phyloP scores from a whole-genome alignment of 2,329 filamentous ascomycete species.

The Fusarium nodosum region DNA sequence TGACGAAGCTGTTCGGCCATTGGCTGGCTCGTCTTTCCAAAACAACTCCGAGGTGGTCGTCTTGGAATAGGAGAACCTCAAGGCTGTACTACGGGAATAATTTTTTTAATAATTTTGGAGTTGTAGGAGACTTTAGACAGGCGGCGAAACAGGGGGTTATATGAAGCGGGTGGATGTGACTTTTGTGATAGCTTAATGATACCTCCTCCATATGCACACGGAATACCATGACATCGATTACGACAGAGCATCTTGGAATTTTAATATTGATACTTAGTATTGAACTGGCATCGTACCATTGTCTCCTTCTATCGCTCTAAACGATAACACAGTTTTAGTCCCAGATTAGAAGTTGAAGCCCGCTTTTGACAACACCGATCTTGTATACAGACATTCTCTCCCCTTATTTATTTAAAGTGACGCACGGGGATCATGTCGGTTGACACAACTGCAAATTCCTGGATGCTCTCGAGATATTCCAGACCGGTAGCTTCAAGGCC shows the following conservation, averaged over 20 bases:
- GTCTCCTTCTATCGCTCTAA: slow-evolving; percentile 22
- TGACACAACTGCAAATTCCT: slow-evolving; percentile 48
- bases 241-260: neutral
- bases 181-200: slow-evolving; percentile 52
- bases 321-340: slow-evolving; percentile 33
- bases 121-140: slow-evolving; percentile 30
- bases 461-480: slow-evolving; percentile 46
- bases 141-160: slow-evolving; percentile 42
- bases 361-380: slow-evolving; percentile 7
- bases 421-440: slow-evolving; percentile 49
- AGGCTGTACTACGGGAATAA: slow-evolving; percentile 19
- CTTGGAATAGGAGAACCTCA: slow-evolving; percentile 37
- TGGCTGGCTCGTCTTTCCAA: slow-evolving; percentile 29
- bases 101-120: slow-evolving; percentile 35
- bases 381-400: neutral
- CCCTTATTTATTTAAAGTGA: slow-evolving; percentile 16
- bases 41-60: slow-evolving; percentile 39
- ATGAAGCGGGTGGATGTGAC: slow-evolving; percentile 42
- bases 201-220: slow-evolving; percentile 51
- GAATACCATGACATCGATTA: slow-evolving; percentile 32
- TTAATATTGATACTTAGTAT: neutral
- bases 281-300: neutral
- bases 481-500: slow-evolving; percentile 50
- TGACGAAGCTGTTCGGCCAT: slow-evolving; percentile 62
- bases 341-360: neutral